Percentiles rank a stretch among this genome's conserved stretches.
Evolutionary conservation across 2,329 filamentous ascomycete genomes (phyloP).

Genomic region (Orbilia javanica): DNA sequence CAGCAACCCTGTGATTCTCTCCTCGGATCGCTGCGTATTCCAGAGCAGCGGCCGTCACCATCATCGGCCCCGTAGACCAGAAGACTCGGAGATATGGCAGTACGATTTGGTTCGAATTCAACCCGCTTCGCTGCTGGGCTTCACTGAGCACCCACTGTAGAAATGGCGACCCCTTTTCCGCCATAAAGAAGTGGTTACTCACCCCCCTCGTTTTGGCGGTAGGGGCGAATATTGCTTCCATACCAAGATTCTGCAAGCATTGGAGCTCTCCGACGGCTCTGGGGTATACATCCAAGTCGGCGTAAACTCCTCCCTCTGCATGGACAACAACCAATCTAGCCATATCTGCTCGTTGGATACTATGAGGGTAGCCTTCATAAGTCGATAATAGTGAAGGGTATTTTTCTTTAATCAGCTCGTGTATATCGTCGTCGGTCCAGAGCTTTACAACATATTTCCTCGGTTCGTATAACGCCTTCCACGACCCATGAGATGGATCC

Average conservation of each 20-base stretch:
- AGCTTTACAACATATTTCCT: constrained; percentile 59
- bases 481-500: constrained; percentile 26
- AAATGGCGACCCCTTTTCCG: constrained; percentile 51
- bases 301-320: constrained; percentile 59
- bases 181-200: constrained; percentile 62
- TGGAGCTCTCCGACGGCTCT: constrained; percentile 43
- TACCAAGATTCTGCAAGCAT: constrained; percentile 57
- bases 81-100: constrained; percentile 60
- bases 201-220: constrained; percentile 52
- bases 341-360: constrained; percentile 60
- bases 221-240: constrained; percentile 58
- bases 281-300: constrained; percentile 59
- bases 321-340: constrained; percentile 60
- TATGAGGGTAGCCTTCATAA: constrained; percentile 57
- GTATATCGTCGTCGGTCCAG: constrained; percentile 59
- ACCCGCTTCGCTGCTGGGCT: constrained; percentile 51
- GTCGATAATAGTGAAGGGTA: constrained; percentile 60
- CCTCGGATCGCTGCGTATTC: constrained; percentile 46
- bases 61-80: constrained; percentile 60
- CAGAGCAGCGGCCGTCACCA: constrained; percentile 58
- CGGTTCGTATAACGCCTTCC: constrained; percentile 37
- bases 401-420: constrained; percentile 52
- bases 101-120: constrained; percentile 37
- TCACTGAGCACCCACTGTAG: constrained; percentile 58
- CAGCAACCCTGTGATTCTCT: constrained; percentile 27